phyloP scores from a whole-genome alignment of 768 basidiomycete genomes.

The Hysterangium stoloniferum region DNA sequence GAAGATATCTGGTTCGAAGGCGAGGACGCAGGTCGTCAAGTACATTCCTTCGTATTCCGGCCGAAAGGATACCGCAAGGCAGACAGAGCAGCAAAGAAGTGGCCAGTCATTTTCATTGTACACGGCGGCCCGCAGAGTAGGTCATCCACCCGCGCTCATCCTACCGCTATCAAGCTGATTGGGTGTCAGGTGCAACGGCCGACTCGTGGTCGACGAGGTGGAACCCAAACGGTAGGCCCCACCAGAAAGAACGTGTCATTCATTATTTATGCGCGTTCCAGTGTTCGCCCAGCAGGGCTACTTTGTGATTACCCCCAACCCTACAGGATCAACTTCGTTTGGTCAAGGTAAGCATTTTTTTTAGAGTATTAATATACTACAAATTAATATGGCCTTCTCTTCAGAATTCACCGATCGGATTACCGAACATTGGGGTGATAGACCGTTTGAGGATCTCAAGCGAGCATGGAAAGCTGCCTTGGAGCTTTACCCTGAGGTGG shows the following conservation, averaged over 20 bases:
- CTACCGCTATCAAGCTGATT: background rate
- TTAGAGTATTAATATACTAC: background rate
- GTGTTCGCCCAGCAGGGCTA: slow-evolving; percentile 87
- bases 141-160: background rate
- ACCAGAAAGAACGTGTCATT: background rate
- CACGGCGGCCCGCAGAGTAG: slow-evolving; percentile 49
- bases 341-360: slow-evolving; percentile 56
- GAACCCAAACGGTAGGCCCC: slow-evolving; percentile 72
- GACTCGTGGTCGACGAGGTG: slow-evolving; percentile 89
- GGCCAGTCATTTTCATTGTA: slow-evolving; percentile 64
- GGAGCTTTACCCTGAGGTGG: slow-evolving; percentile 60
- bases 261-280: slow-evolving; percentile 18
- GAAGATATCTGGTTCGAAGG: slow-evolving; percentile 91
- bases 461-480: slow-evolving; percentile 69
- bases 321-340: slow-evolving; percentile 90
- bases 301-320: slow-evolving; percentile 81
- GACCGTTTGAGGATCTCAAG: slow-evolving; percentile 70
- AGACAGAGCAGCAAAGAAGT: slow-evolving; percentile 31
- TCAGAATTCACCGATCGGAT: slow-evolving; percentile 77
- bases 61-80: slow-evolving; percentile 66
- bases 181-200: slow-evolving; percentile 61
- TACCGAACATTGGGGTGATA: slow-evolving; percentile 77
- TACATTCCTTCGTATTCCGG: slow-evolving; percentile 82
- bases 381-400: background rate
- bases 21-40: slow-evolving; percentile 55